A percentile compares a stretch with the other conserved stretches of the same genome.
Evolutionary conservation across 441 rosid genomes (phyloP).

Genomic region (Gossypium trilobum): DNA sequence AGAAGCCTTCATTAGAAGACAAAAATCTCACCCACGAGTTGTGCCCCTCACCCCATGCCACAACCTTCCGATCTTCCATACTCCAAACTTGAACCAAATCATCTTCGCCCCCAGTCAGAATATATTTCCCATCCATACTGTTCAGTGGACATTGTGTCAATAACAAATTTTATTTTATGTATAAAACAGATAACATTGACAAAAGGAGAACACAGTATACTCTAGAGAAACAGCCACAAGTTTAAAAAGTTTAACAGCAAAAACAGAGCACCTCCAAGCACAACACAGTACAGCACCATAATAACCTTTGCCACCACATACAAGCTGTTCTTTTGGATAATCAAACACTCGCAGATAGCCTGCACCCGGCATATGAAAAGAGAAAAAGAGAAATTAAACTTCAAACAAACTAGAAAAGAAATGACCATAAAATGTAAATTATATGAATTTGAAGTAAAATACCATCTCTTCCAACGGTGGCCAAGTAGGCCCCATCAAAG

Average conservation of each 20-base stretch:
- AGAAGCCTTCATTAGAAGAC: background rate
- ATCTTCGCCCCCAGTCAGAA: constrained; percentile 97
- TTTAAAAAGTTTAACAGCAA: background rate
- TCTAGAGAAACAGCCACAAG: constrained; percentile 7
- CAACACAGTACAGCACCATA: constrained; percentile 90
- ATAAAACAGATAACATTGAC: background rate
- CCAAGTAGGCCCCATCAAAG: constrained; percentile 66
- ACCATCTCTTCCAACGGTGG: constrained; percentile 99
- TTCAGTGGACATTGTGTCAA: constrained; percentile 24
- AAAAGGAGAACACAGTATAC: background rate
- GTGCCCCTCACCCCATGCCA: constrained; percentile 99
- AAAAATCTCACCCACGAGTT: constrained; percentile 81
- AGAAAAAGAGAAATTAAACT: constrained; percentile 7
- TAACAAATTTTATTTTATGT: background rate
- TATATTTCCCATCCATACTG: constrained; percentile 93
- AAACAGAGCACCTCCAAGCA: constrained; percentile 72
- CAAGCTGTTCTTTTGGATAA: constrained; percentile 71
- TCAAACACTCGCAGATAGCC: constrained; percentile 85
- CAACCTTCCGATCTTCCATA: constrained; percentile 93
- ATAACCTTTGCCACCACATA: constrained; percentile 93
- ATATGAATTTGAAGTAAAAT: constrained; percentile 12
- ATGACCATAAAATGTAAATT: background rate
- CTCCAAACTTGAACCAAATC: constrained; percentile 99
- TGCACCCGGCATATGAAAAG: constrained; percentile 22
- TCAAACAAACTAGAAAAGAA: constrained; percentile 17